A percentile compares a stretch with the other conserved stretches of the same genome.
phyloP scores from a whole-genome alignment of 768 basidiomycete genomes.

The Clavulina sp. region DNA sequence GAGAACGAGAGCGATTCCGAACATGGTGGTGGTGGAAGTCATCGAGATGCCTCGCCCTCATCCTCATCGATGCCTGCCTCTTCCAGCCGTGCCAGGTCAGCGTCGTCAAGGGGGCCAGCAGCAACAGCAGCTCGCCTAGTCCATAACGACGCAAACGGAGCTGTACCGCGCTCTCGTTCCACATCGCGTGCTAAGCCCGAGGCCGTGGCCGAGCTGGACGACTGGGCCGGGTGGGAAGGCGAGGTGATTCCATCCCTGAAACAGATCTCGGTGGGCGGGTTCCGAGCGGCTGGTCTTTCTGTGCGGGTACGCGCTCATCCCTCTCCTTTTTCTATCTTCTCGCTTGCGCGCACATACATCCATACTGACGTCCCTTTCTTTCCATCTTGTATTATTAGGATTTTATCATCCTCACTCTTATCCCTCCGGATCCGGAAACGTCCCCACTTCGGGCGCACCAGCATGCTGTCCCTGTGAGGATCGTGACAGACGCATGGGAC shows the following conservation, averaged over 20 bases:
- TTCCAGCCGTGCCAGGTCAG: background rate
- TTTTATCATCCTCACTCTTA: slow-evolving; percentile 9
- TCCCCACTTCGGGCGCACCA: slow-evolving; percentile 9
- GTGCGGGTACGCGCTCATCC: slow-evolving; percentile 6
- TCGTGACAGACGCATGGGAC: slow-evolving; percentile 10
- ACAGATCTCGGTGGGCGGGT: slow-evolving; percentile 6
- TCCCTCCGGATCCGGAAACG: slow-evolving; percentile 8
- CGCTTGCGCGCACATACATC: background rate
- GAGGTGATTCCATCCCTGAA: slow-evolving; percentile 6
- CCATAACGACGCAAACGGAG: background rate
- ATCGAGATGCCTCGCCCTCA: background rate
- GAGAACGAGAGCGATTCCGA: no score
- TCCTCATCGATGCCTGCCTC: background rate
- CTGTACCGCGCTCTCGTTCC: background rate
- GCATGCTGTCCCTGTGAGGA: slow-evolving; percentile 8
- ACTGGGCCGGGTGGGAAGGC: slow-evolving; percentile 9
- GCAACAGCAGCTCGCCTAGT: background rate
- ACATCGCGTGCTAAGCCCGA: background rate
- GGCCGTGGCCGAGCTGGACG: background rate
- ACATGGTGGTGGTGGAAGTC: no score
- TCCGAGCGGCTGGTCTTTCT: slow-evolving; percentile 7
- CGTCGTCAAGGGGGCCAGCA: background rate
- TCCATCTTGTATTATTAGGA: slow-evolving; percentile 3
- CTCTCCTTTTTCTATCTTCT: background rate
- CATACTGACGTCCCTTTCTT: background rate